phyloP scores from a whole-genome alignment of 495 filamentous ascomycete species.

The Aspergillus kassunensis region DNA sequence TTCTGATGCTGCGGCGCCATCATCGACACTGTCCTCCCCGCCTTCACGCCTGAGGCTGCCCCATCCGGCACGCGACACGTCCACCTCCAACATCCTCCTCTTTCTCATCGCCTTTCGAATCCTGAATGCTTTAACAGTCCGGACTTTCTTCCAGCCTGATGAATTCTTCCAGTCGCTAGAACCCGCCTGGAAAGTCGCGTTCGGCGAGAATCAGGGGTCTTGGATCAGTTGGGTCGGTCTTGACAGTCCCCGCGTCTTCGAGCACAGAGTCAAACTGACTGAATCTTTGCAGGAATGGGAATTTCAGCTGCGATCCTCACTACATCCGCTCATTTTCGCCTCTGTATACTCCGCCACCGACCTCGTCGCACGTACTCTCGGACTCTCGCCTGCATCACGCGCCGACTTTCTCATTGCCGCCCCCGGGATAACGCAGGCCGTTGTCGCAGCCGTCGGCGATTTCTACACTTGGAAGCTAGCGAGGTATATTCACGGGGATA shows the following conservation, averaged over 20 bases:
- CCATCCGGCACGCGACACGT: conserved; percentile 6
- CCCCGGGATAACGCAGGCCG: conserved; percentile 72
- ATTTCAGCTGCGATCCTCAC: conserved; percentile 83
- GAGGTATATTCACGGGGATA: conserved; percentile 62
- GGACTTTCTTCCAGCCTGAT: conserved; percentile 99
- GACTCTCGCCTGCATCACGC: conserved; percentile 43
- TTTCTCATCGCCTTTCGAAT: conserved; percentile 74
- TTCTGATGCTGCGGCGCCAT: neutral
- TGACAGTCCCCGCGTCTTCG: no score
- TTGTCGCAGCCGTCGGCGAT: conserved; percentile 75
- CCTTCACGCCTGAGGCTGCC: conserved; percentile 11
- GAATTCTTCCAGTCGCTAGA: conserved; percentile 97
- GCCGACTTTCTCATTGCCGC: conserved; percentile 64
- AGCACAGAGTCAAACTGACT: no score
- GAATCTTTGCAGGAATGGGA: conserved; percentile 75
- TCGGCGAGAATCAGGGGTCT: conserved; percentile 70
- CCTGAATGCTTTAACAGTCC: conserved; percentile 74
- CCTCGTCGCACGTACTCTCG: conserved; percentile 46
- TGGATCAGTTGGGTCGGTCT: conserved; percentile 96
- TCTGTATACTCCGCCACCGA: conserved; percentile 63
- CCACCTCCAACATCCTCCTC: conserved; percentile 28
- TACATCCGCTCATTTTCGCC: conserved; percentile 84
- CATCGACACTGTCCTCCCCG: neutral
- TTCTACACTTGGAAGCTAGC: conserved; percentile 87
- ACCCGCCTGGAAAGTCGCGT: conserved; percentile 87